phyloP scores from a whole-genome alignment of 768 basidiomycete species.

The Tricholoma furcatifolium region DNA sequence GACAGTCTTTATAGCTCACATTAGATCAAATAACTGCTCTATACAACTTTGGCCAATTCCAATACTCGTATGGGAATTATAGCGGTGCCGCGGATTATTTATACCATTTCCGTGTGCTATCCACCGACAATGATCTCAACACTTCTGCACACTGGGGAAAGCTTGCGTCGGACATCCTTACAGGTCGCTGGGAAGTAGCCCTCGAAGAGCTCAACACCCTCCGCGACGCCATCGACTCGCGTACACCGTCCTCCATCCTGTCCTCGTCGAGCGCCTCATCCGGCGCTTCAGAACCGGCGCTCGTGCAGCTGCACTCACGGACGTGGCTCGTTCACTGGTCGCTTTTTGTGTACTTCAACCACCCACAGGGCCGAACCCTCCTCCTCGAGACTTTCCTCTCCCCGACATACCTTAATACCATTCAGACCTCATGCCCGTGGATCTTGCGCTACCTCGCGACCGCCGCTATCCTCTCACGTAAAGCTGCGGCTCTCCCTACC shows the following conservation, averaged over 20 bases:
- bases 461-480: conserved; percentile 89
- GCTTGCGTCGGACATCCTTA: conserved; percentile 93
- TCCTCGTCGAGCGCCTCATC: conserved; percentile 27
- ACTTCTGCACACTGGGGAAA: conserved; percentile 99
- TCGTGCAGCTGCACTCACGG: conserved; percentile 88
- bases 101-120: conserved; percentile 97
- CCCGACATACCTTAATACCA: conserved; percentile 96
- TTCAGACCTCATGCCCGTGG: conserved; percentile 95
- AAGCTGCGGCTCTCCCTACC: conserved; percentile 53
- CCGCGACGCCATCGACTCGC: conserved; percentile 88
- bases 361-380: conserved; percentile 85
- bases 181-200: conserved; percentile 93
- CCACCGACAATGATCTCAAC: conserved; percentile 89
- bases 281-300: conserved; percentile 61
- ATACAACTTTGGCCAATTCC: conserved; percentile 98
- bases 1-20: conserved; percentile 62
- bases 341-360: conserved; percentile 98
- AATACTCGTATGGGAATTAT: conserved; percentile 98
- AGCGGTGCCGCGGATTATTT: conserved; percentile 95
- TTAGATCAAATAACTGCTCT: conserved; percentile 93
- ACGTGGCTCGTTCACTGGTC: conserved; percentile 99
- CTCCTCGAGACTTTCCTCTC: conserved; percentile 96
- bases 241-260: conserved; percentile 52
- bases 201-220: conserved; percentile 93
- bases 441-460: conserved; percentile 92